Percentiles rank a stretch among this genome's conserved stretches.
Conservation (phyloP, 768 basidiomycete genomes). For the Kwoniella sp. region DNA sequence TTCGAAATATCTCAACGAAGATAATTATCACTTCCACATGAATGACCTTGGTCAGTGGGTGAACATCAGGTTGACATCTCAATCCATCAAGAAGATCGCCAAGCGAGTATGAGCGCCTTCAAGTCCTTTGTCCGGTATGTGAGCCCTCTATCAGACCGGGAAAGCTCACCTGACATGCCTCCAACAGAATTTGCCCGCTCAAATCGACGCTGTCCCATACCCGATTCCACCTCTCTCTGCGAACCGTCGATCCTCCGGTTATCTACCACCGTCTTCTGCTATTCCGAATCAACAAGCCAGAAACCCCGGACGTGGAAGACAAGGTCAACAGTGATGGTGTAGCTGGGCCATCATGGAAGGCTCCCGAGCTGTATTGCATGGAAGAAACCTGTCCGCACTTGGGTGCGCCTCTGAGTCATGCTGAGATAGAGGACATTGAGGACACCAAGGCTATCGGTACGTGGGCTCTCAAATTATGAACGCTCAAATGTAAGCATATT, state of each 20-base stretch:
- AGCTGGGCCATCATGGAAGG: constrained; percentile 26
- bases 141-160: not conserved
- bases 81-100: not conserved
- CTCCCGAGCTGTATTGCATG: constrained; percentile 70
- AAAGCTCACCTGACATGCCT: not conserved
- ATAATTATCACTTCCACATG: too few relatives aligned
- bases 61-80: too few relatives aligned
- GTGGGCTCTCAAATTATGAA: not conserved
- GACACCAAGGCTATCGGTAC: constrained; percentile 39
- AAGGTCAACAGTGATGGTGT: constrained; percentile 2
- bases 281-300: constrained; percentile 37
- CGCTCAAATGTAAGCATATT: too few relatives aligned
- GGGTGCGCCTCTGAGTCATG: constrained; percentile 77
- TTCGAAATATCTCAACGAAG: too few relatives aligned
- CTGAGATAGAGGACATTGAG: constrained; percentile 54
- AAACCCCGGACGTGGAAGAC: constrained; percentile 3
- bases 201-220: constrained; percentile 32
- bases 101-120: constrained; percentile 3
- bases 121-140: constrained; percentile 26
- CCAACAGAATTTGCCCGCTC: constrained; percentile 27
- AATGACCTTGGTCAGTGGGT: too few relatives aligned
- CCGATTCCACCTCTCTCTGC: constrained; percentile 39
- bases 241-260: constrained; percentile 30
- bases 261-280: constrained; percentile 41
- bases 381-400: constrained; percentile 79